These are phyloP conservation scores for Haplosporangium sp. DNA, from an alignment of 371 early-diverging fungal species.

Conservation along the genomic window DNA sequence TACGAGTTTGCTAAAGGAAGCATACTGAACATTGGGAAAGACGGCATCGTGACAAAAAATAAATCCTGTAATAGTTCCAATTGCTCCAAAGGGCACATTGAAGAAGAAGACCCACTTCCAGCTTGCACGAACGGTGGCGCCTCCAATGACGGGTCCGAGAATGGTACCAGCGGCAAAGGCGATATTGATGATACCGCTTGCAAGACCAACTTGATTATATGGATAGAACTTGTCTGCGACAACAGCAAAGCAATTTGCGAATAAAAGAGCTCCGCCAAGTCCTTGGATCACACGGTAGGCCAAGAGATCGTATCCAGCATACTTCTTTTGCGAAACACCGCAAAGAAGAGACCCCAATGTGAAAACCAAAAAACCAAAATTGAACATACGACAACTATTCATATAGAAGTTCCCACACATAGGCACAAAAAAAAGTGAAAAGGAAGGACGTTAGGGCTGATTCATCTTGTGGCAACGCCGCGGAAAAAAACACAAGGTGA, in stretches of 20 bases:
- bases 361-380: slow-evolving; percentile 47
- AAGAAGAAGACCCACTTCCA: slow-evolving; percentile 57
- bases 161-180: slow-evolving; percentile 53
- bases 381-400: slow-evolving; percentile 48
- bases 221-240: slow-evolving; percentile 56
- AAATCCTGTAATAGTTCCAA: slow-evolving; percentile 43
- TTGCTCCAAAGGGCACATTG: slow-evolving; percentile 48
- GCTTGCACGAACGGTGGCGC: slow-evolving; percentile 44
- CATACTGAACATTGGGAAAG: slow-evolving; percentile 43
- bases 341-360: slow-evolving; percentile 46
- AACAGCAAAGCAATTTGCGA: slow-evolving; percentile 50
- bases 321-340: slow-evolving; percentile 39
- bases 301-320: slow-evolving; percentile 45
- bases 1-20: slow-evolving; percentile 23
- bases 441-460: no score
- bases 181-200: slow-evolving; percentile 53
- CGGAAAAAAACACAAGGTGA: no score
- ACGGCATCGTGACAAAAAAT: slow-evolving; percentile 48
- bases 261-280: slow-evolving; percentile 46
- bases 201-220: slow-evolving; percentile 53
- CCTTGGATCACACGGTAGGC: slow-evolving; percentile 52
- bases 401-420: neutral
- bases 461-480: no score
- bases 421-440: neutral
- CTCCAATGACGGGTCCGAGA: slow-evolving; percentile 50